These are phyloP conservation scores for Ascochyta lentis DNA, from an alignment of 2,329 filamentous ascomycete genomes.

Conservation along the genomic window DNA sequence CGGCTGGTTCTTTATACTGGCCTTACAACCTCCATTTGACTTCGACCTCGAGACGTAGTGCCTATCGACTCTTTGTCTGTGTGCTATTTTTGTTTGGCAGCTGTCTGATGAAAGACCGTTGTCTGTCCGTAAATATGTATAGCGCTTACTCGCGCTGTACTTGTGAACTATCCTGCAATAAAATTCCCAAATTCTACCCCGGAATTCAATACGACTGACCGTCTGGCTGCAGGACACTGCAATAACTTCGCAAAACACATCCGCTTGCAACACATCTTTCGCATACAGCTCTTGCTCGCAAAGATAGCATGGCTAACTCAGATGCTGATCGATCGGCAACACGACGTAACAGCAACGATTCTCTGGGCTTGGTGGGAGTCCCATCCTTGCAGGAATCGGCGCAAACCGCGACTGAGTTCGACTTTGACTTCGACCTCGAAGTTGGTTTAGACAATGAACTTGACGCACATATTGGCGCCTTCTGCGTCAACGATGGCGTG, in stretches of 20 bases:
- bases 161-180: background rate
- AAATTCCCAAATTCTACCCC: background rate
- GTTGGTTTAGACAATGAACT: background rate
- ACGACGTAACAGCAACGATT: constrained; percentile 1
- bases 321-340: background rate
- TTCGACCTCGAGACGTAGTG: constrained; percentile 10
- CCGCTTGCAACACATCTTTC: background rate
- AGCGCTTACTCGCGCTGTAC: constrained; percentile 1
- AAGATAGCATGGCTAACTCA: background rate
- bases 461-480: background rate
- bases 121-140: constrained; percentile 27
- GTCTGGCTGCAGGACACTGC: background rate
- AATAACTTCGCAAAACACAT: background rate
- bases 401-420: constrained; percentile 1
- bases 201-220: background rate
- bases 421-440: background rate
- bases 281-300: background rate
- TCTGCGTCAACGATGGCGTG: background rate
- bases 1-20: constrained; percentile 20
- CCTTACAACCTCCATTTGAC: constrained; percentile 18
- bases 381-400: constrained; percentile 1
- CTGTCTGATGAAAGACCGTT: constrained; percentile 26
- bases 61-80: constrained; percentile 26
- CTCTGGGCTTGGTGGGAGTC: constrained; percentile 10
- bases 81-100: constrained; percentile 18